phyloP scores from a whole-genome alignment of 192 early-diverging fungal genomes.

The Paraglomus brasilianum region DNA sequence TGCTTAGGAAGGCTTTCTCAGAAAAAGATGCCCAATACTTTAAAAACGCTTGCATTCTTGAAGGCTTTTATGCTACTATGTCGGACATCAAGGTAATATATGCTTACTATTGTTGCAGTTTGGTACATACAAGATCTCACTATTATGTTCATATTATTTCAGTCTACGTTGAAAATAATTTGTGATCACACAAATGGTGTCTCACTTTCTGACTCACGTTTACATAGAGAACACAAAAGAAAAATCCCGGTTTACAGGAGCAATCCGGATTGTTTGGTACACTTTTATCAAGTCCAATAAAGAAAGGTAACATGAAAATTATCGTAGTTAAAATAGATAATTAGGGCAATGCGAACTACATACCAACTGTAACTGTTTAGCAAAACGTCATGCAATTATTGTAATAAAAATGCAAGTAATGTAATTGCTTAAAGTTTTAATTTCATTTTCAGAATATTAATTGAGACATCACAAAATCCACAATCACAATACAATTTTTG shows the following conservation, averaged over 20 bases:
- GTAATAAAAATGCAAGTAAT: slow-evolving; percentile 26
- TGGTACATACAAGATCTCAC: slow-evolving; percentile 15
- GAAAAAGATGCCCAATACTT: slow-evolving; percentile 29
- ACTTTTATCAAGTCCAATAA: slow-evolving; percentile 14
- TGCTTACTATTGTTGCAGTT: slow-evolving; percentile 18
- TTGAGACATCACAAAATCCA: too few relatives aligned
- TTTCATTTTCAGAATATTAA: too few relatives aligned
- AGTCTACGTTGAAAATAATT: slow-evolving; percentile 25
- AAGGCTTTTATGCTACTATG: slow-evolving; percentile 20
- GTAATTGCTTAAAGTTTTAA: too few relatives aligned
- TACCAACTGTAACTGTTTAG: slow-evolving; percentile 27
- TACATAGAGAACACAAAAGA: slow-evolving; percentile 23
- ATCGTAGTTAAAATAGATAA: slow-evolving; percentile 23
- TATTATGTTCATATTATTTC: slow-evolving; percentile 20
- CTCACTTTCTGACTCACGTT: slow-evolving; percentile 15
- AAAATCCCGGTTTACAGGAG: slow-evolving; percentile 6
- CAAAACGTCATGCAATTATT: slow-evolving; percentile 25
- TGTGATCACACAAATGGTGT: slow-evolving; percentile 24
- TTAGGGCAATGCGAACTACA: slow-evolving; percentile 24
- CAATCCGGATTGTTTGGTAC: neutral
- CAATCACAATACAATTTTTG: too few relatives aligned
- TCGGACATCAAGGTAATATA: slow-evolving; percentile 23
- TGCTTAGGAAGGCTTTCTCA: too few relatives aligned
- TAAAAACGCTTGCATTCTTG: slow-evolving; percentile 23
- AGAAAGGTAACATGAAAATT: neutral